Evolutionary conservation across 129 eudicot genomes (phyloP), one percentile per base, ranked within the genome.

Genomic region (Chrysanthemum makinoi): DNA sequence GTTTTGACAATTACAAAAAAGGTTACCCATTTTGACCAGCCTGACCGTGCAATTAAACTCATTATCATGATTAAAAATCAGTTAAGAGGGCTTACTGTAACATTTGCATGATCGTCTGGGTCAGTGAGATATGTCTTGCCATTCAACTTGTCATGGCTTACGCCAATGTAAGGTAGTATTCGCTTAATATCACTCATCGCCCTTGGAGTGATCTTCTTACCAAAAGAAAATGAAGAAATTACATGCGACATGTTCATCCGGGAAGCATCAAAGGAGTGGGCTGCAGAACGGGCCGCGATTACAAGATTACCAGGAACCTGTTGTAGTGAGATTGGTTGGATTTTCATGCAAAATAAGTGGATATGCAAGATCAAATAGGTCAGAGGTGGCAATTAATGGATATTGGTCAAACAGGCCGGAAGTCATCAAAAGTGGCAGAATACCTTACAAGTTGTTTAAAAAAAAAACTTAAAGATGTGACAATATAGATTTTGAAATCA

Each of bases 221-320:
- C 99, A 66, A 94, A 94, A 33, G 91, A 80, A 66, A 94, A 79
- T 46, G 78, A 84, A 56, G 87, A 70, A 75, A 94, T 83, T 11
- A 86, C 77, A 79, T 90, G 99, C 1, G 96, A 94, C 91, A 94
- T 84, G 86, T 94, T 94, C 99, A 94, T 90, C 86, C 80, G 73
- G 6, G 93, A 80, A 66, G 87, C 88, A 83, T 94, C 97, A 81
- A 94, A 94, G 5, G 99, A 94, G 80, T 94, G 99, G 69, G 88
- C 72, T 62, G 82, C 91, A 17, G 97, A 94, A 72, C 78, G 96
- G 76, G 99, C 99, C 60, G 97, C 84, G 61, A 94, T 81, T 57
- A 94, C 80, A 62, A 94, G 97, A 82, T 90, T 87, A 11, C 99
- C 99, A 30, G 99, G 99, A 79, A 94, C 97, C 98, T 94, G 90